Base-by-base conservation (phyloP, 108 stramenopile species). In the Halocafeteria seosinensis region DNA sequence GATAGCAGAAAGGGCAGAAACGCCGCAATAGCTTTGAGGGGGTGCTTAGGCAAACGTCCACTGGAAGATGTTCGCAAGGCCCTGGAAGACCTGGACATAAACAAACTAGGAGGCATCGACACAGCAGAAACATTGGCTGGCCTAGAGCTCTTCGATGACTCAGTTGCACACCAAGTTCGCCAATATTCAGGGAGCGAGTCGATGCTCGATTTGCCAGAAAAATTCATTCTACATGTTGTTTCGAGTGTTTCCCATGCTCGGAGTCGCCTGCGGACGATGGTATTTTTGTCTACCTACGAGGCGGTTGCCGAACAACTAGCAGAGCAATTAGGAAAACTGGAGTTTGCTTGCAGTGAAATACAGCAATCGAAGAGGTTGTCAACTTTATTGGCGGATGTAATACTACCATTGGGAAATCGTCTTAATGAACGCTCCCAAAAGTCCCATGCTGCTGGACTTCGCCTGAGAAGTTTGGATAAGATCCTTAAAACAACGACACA, bases 321-420 rank as follows among this genome's bases (percentile, higher is more conserved):
- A 5, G 3, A 3, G 6, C 3, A 9, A 30, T 8, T 5, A 3
- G 52, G 9, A 5, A 3, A 6, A 27, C 3, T 53, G 52, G 9
- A 53, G 52, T 8, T 3, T 27, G 52, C 52, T 8, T 53, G 52
- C 9, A 5, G 3, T 3, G 52, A 53, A 30, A 9, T 53, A 5
- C 8, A 3, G 6, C 8, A 30, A 3, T 30, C 29, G 29, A 6
- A 9, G 52, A 53, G 9, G 9, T 53, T 53, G 28, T 55, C 60
- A 34, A 59, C 31, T 29, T 50, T 62, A 37, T 55, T 70, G 29
- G 62, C 64, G 36, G 72, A 63, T 64, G 68, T 70, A 17, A 62
- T 73, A n/a, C 36, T 73, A 57, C 62, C 67, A 17, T 47, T 73
- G 63, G 72, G 72, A 35, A 73, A 73, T 69, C 68, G 32, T 38